phyloP scores from a whole-genome alignment of 2,329 filamentous ascomycete species.

The Pseudophaeomoniella oleicola region DNA sequence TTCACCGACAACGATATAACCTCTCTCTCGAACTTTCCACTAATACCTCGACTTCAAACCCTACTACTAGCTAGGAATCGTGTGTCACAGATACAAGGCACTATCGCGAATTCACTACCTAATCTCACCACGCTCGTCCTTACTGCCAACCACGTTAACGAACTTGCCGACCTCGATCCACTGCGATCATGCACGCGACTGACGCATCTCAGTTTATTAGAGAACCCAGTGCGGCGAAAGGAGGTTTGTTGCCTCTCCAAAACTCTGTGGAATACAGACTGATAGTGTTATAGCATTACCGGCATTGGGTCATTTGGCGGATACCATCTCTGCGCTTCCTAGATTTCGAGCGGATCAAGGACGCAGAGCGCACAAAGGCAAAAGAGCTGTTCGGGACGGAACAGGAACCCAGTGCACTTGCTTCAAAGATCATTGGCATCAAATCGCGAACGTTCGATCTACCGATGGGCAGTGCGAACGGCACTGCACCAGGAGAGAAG shows the following conservation, averaged over 20 bases:
- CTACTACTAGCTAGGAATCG: slow-evolving; percentile 84
- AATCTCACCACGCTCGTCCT: slow-evolving; percentile 71
- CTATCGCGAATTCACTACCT: slow-evolving; percentile 60
- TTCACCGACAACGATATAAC: slow-evolving; percentile 97
- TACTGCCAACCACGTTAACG: slow-evolving; percentile 64
- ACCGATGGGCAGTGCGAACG: slow-evolving; percentile 17
- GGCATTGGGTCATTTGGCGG: slow-evolving; percentile 80
- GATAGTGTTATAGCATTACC: slow-evolving; percentile 54
- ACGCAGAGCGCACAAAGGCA: slow-evolving; percentile 64
- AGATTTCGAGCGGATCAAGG: slow-evolving; percentile 83
- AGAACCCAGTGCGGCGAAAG: slow-evolving; percentile 83
- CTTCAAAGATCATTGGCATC: slow-evolving; percentile 68
- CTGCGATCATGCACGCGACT: slow-evolving; percentile 53
- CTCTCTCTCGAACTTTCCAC: slow-evolving; percentile 78
- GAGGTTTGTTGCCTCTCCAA: slow-evolving; percentile 47
- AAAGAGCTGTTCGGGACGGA: slow-evolving; percentile 69
- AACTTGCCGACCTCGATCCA: slow-evolving; percentile 80
- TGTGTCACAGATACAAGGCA: slow-evolving; percentile 64
- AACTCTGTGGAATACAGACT: neutral
- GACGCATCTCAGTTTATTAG: slow-evolving; percentile 66
- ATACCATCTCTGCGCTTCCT: slow-evolving; percentile 77
- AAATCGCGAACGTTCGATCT: slow-evolving; percentile 65
- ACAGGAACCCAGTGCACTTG: slow-evolving; percentile 65
- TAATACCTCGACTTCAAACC: slow-evolving; percentile 74
- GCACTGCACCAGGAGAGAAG: slow-evolving; percentile 34